A percentile compares a stretch with the other conserved stretches of the same genome.
Conservation (phyloP, 202 grass and related monocot species). For the Zizania palustris region DNA sequence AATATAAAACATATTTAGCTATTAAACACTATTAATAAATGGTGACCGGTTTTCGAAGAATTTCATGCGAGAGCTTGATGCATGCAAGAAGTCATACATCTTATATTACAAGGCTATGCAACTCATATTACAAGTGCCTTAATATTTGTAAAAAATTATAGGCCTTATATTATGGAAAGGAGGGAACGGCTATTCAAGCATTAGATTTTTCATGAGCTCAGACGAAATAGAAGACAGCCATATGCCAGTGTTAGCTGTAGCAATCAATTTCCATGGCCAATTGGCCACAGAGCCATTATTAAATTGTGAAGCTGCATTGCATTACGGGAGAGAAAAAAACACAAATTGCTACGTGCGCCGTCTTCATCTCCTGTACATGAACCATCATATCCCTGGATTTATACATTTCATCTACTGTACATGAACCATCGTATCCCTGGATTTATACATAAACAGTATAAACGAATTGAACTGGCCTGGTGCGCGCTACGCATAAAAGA, state of each 20-base stretch:
- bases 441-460: neutral
- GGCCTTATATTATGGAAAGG: too few species aligned
- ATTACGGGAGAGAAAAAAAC: neutral
- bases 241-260: conserved; percentile 7
- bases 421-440: neutral
- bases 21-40: too few species aligned
- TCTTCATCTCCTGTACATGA: neutral
- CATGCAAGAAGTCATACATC: too few species aligned
- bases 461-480: too few species aligned
- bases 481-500: too few species aligned
- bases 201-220: neutral
- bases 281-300: neutral
- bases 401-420: neutral
- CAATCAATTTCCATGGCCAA: neutral
- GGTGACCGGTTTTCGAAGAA: too few species aligned
- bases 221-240: neutral
- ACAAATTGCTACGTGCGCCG: neutral
- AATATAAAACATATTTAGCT: too few species aligned
- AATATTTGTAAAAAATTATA: too few species aligned
- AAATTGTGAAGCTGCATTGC: neutral
- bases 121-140: too few species aligned
- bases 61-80: too few species aligned
- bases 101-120: too few species aligned
- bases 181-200: too few species aligned
- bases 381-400: conserved; percentile 5